Evolutionary conservation across 2,329 filamentous ascomycete species (phyloP), one percentile per base, ranked within the genome.

Genomic region (Corinectria fuckeliana): DNA sequence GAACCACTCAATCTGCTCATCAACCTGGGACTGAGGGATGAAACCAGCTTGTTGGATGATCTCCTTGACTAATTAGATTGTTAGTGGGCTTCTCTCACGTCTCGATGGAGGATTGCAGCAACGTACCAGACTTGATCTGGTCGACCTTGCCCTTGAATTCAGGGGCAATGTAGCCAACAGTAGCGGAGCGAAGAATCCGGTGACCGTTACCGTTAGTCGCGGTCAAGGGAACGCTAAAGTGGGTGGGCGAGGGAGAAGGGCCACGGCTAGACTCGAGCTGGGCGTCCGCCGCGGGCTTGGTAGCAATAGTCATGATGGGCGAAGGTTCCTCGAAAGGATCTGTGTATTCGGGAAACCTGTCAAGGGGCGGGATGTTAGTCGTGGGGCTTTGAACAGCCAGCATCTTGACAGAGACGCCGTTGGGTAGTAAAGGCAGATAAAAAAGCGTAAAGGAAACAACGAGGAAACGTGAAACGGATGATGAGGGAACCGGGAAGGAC

Each of bases 1-100:
- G 82, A 99, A 99, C 94, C 95, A 99, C 60, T 87, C 85, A 50
- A 93, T 91, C 79, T 99, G 93, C 23, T 88, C 85, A 63, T 96
- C 91, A 63, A 97, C 85, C 66, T 96, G 91, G 51, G 90, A 83
- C 57, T 86, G 84, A 2, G 95, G 95, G 62, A 99, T 91, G 85
- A 96, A 97, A 60, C 89, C 91, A 72, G 89, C 91, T 65, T 89
- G 85, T 72, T 87, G 84, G 68, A 97, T 88, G 72, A 89, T 81
- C 66, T 90, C 88, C 87, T 92, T 93, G 74, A 97, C 93, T 92
- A 63, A 16, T 39, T 52, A 21, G 65, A 50, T 36, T 32, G 36
- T 61, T 56, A 52, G 60, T 47, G 20, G 61, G 39, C 9, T 30
- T 39, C 13, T 32, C 18, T 9, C 16, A 26, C 9, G 20, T 25